These are phyloP conservation scores for Garcia nutans DNA, from an alignment of 345 rosid species.

Conservation along the genomic window DNA sequence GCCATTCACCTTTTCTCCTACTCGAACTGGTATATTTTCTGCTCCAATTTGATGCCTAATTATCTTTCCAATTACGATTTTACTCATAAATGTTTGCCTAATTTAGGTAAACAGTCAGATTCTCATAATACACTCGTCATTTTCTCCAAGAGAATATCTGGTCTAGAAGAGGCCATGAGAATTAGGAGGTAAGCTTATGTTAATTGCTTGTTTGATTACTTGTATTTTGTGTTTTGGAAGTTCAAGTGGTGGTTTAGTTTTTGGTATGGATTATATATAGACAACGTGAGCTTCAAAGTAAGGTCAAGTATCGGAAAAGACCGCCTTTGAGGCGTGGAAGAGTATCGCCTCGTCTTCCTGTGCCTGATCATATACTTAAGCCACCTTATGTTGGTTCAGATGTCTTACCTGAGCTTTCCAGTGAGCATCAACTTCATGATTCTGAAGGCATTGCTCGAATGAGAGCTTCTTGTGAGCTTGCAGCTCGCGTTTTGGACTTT, in stretches of 20 bases:
- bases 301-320: slow-evolving; percentile 41
- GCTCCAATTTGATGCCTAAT: background rate
- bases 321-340: slow-evolving; percentile 77
- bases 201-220: background rate
- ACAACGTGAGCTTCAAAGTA: slow-evolving; percentile 52
- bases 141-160: slow-evolving; percentile 51
- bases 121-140: slow-evolving; percentile 32
- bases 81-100: background rate
- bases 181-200: slow-evolving; percentile 45
- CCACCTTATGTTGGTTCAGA: slow-evolving; percentile 71
- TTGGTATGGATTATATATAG: slow-evolving; percentile 29
- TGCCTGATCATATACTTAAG: slow-evolving; percentile 72
- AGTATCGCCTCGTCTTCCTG: slow-evolving; percentile 73
- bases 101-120: slow-evolving; percentile 32
- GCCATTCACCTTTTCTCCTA: slow-evolving; percentile 39
- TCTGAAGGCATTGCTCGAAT: slow-evolving; percentile 63
- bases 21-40: slow-evolving; percentile 36
- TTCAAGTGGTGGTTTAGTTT: background rate
- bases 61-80: background rate
- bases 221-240: background rate
- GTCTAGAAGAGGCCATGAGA: slow-evolving; percentile 73
- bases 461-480: slow-evolving; percentile 92
- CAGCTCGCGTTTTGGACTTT: slow-evolving; percentile 71
- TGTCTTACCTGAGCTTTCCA: slow-evolving; percentile 59
- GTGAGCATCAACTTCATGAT: slow-evolving; percentile 66